These are phyloP conservation scores for Halenospora varia DNA, from an alignment of 495 filamentous ascomycete species.

Conservation along the genomic window DNA sequence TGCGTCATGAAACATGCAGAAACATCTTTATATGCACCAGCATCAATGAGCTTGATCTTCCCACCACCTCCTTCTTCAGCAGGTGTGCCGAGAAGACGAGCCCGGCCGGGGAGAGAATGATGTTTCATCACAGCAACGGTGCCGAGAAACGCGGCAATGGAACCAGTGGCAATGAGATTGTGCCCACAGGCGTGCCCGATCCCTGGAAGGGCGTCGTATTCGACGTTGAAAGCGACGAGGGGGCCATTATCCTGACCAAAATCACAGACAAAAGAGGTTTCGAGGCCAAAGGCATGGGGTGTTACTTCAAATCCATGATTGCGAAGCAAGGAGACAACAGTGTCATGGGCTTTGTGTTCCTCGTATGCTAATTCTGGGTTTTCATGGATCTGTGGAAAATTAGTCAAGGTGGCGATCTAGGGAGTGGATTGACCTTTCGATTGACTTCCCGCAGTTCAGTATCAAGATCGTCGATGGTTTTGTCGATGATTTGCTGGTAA, in stretches of 20 bases:
- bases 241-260: slow-evolving; percentile 36
- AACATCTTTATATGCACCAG: slow-evolving; percentile 62
- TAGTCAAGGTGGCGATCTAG: no score
- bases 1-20: no score
- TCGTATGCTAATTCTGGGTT: slow-evolving; percentile 56
- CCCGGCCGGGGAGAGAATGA: slow-evolving; percentile 48
- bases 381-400: slow-evolving; percentile 59
- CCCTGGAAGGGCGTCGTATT: slow-evolving; percentile 36
- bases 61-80: slow-evolving; percentile 68
- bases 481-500: no score
- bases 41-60: slow-evolving; percentile 60
- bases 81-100: slow-evolving; percentile 64
- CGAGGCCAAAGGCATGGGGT: slow-evolving; percentile 45
- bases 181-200: slow-evolving; percentile 69
- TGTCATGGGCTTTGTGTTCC: slow-evolving; percentile 54
- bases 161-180: slow-evolving; percentile 64
- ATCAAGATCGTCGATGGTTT: background rate
- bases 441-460: slow-evolving; percentile 30
- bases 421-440: no score
- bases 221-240: slow-evolving; percentile 52
- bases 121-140: slow-evolving; percentile 44
- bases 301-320: slow-evolving; percentile 52
- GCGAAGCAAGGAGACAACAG: slow-evolving; percentile 51
- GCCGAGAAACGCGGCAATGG: slow-evolving; percentile 56
- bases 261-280: slow-evolving; percentile 47